Evolutionary conservation across 2,329 filamentous ascomycete species (phyloP), one percentile per base, ranked within the genome.

Genomic region (Paraconiothyrium brasiliense): DNA sequence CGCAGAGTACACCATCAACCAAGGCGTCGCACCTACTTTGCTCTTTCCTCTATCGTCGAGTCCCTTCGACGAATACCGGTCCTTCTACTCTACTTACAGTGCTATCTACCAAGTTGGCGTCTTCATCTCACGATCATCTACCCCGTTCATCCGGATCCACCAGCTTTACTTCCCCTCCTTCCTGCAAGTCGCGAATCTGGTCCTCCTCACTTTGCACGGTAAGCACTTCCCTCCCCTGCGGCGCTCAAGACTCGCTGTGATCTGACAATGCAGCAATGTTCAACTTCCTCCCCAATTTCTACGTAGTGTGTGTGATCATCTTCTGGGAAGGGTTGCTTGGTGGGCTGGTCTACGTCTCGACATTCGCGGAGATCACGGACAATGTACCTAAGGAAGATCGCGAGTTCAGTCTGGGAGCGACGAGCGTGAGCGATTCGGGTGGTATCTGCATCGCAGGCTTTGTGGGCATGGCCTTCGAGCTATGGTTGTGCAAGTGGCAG

Each of bases 1-100:
- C 39, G 93, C 94, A 59, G 95, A 99, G 82, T 99, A 99, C 77
- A 96, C 92, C 58, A 97, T 98, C 79, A 98, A 98, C 81, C 94
- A 97, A 81, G 94, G 94, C 39, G 93, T 98, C 0, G 85, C 93
- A 0, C 94, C 95, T 0, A 97, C 93, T 0, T 83, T 98, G 0
- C 86, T 99, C 4, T 99, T 97, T 75, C 93, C 94, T 0, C 83
- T 97, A 0, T 75, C 84, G 1, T 80, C 86, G 11, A 90, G 92
- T 0, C 95, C 95, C 0, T 98, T 98, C 76, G 80, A 83, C 35
- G 87, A 92, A 68, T 95, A 89, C 76, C 90, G 94, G 44, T 90
- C 90, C 35, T 98, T 97, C 77, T 99, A 99, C 73, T 94, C 94
- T 0, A 92, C 94, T 64, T 99, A 99, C 78, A 91, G 91, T 66